A percentile compares a stretch with the other conserved stretches of the same genome.
phyloP scores from a whole-genome alignment of 2,329 filamentous ascomycete species.

The Exophiala sp. region DNA sequence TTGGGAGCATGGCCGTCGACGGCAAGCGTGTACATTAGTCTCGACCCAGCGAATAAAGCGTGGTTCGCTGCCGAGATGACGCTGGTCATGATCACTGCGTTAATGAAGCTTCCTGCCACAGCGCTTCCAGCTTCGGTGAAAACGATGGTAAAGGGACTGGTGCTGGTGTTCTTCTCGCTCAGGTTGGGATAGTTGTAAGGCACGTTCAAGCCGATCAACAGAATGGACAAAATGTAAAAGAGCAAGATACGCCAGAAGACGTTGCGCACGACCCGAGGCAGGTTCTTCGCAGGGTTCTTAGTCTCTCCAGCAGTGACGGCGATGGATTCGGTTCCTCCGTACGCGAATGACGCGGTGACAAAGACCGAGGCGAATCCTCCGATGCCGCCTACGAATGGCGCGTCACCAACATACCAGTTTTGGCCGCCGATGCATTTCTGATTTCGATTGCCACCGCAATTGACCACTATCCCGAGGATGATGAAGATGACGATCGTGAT shows the following conservation, averaged over 20 bases:
- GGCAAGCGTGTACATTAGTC: slow-evolving; percentile 48
- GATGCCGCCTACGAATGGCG: slow-evolving; percentile 63
- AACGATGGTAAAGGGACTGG: slow-evolving; percentile 58
- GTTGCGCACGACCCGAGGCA: slow-evolving; percentile 54
- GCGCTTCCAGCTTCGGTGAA: slow-evolving; percentile 37
- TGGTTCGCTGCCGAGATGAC: slow-evolving; percentile 69
- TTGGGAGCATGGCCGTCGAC: slow-evolving; percentile 52
- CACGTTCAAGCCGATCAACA: slow-evolving; percentile 47
- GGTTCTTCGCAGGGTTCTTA: slow-evolving; percentile 49
- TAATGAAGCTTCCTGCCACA: slow-evolving; percentile 68
- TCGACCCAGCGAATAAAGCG: slow-evolving; percentile 55
- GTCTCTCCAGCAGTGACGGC: slow-evolving; percentile 57
- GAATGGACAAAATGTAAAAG: slow-evolving; percentile 49
- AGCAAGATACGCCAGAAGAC: slow-evolving; percentile 56
- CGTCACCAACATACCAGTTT: slow-evolving; percentile 64
- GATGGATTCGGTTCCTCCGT: slow-evolving; percentile 47
- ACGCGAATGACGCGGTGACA: slow-evolving; percentile 39
- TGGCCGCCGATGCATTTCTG: slow-evolving; percentile 61
- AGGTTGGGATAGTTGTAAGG: slow-evolving; percentile 34
- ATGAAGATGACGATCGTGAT: slow-evolving; percentile 69
- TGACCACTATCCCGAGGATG: slow-evolving; percentile 55
- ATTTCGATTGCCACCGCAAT: slow-evolving; percentile 65
- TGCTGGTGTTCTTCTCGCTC: slow-evolving; percentile 42
- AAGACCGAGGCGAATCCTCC: slow-evolving; percentile 59
- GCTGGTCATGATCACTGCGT: slow-evolving; percentile 70